Percentiles rank a stretch among this genome's conserved stretches.
phyloP scores from a whole-genome alignment of 169 alveolate species.

The Cryptosporidium tyzzeri region DNA sequence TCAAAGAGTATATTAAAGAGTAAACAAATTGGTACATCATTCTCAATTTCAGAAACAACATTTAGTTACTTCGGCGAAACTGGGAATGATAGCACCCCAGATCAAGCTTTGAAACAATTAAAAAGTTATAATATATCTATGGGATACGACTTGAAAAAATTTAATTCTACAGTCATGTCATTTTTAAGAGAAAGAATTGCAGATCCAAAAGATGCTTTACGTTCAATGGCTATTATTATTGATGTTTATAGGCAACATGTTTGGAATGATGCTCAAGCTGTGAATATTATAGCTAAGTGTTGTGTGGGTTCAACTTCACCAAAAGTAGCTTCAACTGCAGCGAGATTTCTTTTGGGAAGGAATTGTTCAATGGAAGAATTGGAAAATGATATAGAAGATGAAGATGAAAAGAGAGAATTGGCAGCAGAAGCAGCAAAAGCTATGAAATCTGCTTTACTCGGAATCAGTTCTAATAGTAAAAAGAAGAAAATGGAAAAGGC shows the following conservation, averaged over 20 bases:
- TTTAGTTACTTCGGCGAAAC: neutral
- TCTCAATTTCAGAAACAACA: neutral
- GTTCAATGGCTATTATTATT: slow-evolving; percentile 79
- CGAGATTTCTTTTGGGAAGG: slow-evolving; percentile 46
- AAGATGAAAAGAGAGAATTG: slow-evolving; percentile 54
- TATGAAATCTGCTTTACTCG: slow-evolving; percentile 60
- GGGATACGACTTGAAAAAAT: slow-evolving; percentile 38
- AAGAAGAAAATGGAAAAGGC: slow-evolving; percentile 72
- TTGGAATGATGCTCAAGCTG: slow-evolving; percentile 79
- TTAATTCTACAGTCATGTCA: slow-evolving; percentile 38
- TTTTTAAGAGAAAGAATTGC: slow-evolving; percentile 35
- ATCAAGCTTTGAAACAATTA: neutral
- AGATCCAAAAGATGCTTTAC: slow-evolving; percentile 32
- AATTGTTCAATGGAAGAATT: slow-evolving; percentile 46
- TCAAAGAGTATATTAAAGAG: slow-evolving; percentile 14
- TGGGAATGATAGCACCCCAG: neutral
- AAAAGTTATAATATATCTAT: slow-evolving; percentile 50
- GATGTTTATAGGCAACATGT: slow-evolving; percentile 79
- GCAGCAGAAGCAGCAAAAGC: slow-evolving; percentile 64
- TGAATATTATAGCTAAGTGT: slow-evolving; percentile 79
- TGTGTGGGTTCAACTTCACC: slow-evolving; percentile 37
- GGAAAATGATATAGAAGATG: slow-evolving; percentile 45
- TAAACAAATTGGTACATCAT: slow-evolving; percentile 23
- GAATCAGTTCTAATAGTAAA: slow-evolving; percentile 18
- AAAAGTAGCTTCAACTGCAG: slow-evolving; percentile 56